A percentile compares a stretch with the other conserved stretches of the same genome.
These are phyloP conservation scores for Plectosphaerella plurivora DNA, from an alignment of 2,329 filamentous ascomycete species.

Conservation along the genomic window DNA sequence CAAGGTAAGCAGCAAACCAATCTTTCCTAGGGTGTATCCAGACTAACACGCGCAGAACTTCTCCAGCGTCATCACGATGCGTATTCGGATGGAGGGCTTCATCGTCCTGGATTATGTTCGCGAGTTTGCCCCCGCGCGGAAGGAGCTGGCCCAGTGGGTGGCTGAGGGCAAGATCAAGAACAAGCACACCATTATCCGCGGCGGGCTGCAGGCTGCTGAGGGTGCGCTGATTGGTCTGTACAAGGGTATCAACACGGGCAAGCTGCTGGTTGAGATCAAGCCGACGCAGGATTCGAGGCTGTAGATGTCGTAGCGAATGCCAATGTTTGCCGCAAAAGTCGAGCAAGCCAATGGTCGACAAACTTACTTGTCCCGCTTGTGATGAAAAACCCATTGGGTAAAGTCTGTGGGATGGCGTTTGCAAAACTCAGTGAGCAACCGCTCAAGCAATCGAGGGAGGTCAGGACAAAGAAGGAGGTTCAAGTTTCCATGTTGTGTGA, in stretches of 20 bases:
- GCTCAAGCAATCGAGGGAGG: too few species aligned
- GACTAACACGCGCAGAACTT: slow-evolving; percentile 29
- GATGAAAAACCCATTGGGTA: too few species aligned
- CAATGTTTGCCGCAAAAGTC: background rate
- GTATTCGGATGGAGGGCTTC: slow-evolving; percentile 64
- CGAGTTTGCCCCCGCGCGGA: slow-evolving; percentile 51
- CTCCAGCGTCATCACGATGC: slow-evolving; percentile 44
- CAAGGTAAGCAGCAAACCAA: slow-evolving; percentile 27
- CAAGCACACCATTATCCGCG: slow-evolving; percentile 65
- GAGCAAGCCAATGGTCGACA: too few species aligned
- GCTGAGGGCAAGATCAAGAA: slow-evolving; percentile 66
- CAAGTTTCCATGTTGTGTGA: too few species aligned
- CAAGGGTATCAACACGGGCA: slow-evolving; percentile 65
- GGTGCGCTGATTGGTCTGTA: slow-evolving; percentile 60
- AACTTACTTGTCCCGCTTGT: too few species aligned
- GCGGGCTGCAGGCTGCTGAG: slow-evolving; percentile 60
- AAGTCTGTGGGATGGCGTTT: too few species aligned
- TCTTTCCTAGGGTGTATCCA: background rate
- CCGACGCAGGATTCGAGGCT: background rate
- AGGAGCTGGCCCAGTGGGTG: slow-evolving; percentile 62
- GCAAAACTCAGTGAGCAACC: too few species aligned
- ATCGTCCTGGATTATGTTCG: slow-evolving; percentile 64
- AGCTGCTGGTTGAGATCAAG: slow-evolving; percentile 54
- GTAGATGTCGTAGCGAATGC: background rate
- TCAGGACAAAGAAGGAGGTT: too few species aligned